Evolutionary conservation across 495 filamentous ascomycete genomes (phyloP).

Genomic region (Podospora comata): DNA sequence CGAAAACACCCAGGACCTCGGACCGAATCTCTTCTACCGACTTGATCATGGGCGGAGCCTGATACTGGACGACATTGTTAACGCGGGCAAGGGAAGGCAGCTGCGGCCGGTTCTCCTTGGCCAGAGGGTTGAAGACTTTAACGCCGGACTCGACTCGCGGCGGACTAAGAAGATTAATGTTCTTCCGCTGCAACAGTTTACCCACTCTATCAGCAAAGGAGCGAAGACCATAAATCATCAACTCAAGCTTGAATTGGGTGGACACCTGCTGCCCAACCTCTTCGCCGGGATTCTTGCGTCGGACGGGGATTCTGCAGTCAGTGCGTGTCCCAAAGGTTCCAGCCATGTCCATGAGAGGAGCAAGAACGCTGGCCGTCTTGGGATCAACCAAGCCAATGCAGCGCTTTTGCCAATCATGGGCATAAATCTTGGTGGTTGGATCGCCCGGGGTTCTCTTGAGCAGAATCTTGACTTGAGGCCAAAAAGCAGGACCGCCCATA

Average conservation of each 20-base stretch:
- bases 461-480: constrained; percentile 71
- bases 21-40: constrained; percentile 79
- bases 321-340: constrained; percentile 56
- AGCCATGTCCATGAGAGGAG: constrained; percentile 63
- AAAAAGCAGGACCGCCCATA: constrained; percentile 49
- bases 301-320: constrained; percentile 60
- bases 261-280: constrained; percentile 47
- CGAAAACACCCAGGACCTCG: constrained; percentile 85
- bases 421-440: constrained; percentile 57
- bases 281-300: constrained; percentile 57
- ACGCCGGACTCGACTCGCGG: constrained; percentile 61
- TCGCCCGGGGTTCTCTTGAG: constrained; percentile 56
- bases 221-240: constrained; percentile 79
- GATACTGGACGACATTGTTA: constrained; percentile 17
- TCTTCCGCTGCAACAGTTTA: constrained; percentile 58
- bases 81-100: constrained; percentile 19
- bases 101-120: constrained; percentile 45
- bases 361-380: constrained; percentile 63
- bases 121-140: constrained; percentile 62
- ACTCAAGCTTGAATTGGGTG: constrained; percentile 54
- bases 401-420: constrained; percentile 64
- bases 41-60: constrained; percentile 39
- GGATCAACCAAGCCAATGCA: constrained; percentile 74
- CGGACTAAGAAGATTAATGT: constrained; percentile 63
- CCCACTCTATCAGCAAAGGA: constrained; percentile 62